Evolutionary conservation across 139 green algal genomes (phyloP), one percentile per base, ranked within the genome.

Genomic region (Micractinium conductrix): DNA sequence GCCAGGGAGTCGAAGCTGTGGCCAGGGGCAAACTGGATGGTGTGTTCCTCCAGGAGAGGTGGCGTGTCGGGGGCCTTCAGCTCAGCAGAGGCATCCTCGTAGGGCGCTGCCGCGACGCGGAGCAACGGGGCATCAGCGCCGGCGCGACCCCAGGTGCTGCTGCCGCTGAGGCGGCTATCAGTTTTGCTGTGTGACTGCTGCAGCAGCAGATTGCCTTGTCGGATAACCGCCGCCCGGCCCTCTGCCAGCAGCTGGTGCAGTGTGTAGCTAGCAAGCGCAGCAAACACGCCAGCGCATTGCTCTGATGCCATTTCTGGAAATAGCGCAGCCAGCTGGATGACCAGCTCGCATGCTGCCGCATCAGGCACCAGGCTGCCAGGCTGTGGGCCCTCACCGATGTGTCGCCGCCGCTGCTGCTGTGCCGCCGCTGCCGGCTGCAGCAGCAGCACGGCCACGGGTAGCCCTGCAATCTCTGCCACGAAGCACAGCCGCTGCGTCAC

Each of bases 401-500:
- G n/a, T n/a, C n/a, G n/a, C n/a, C n/a, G n/a, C n/a, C n/a, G n/a
- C n/a, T n/a, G n/a, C n/a, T n/a, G n/a, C n/a, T n/a, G n/a, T n/a
- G n/a, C n/a, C n/a, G n/a, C n/a, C n/a, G n/a, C n/a, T n/a, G 17
- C 12, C 26, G 78, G 78, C 45, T 75, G 60, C 69, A 79, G 62
- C 55, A 84, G n/a, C 53, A 87, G 78, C 35, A 60, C 84, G 9
- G 84, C 84, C 10, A 45, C 84, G 10, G 70, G 40, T 30, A 9
- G 65, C 42, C 62, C 55, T n/a, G 58, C 28, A 4, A 87, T 50
- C 37, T 87, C 84, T 2, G 84, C 84, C 40, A 87, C 75, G 17
- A 84, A 87, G 69, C 81, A 81, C 17, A 63, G 48, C 33, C 26
- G 70, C 10, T 37, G 70, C 70, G n/a, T n/a, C n/a, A n/a, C n/a